Evolutionary conservation across 1,139 yeast species (phyloP).

Genomic region (Diutina mesorugosa): DNA sequence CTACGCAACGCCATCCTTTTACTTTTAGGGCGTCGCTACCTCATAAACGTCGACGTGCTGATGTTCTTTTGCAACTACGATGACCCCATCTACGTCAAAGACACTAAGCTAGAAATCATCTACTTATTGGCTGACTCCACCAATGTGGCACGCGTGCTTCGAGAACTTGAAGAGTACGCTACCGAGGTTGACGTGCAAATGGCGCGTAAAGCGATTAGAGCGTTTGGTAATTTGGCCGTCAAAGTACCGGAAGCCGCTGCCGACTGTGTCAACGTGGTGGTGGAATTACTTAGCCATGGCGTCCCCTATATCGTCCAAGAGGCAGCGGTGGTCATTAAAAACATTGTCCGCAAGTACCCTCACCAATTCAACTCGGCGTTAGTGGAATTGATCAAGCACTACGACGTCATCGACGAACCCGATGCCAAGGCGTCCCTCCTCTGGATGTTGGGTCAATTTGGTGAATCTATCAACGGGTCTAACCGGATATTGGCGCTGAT

Average conservation of each 20-base stretch:
- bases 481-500: constrained; percentile 34
- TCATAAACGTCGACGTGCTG: constrained; percentile 55
- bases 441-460: constrained; percentile 78
- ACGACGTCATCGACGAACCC: constrained; percentile 50
- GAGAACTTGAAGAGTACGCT: constrained; percentile 77
- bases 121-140: constrained; percentile 60
- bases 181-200: constrained; percentile 76
- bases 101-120: constrained; percentile 80
- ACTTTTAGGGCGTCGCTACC: constrained; percentile 51
- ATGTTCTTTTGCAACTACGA: constrained; percentile 73
- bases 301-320: constrained; percentile 75
- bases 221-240: constrained; percentile 81
- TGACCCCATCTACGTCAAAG: constrained; percentile 82
- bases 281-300: constrained; percentile 51
- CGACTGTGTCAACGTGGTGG: constrained; percentile 50
- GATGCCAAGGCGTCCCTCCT: constrained; percentile 70
- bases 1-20: constrained; percentile 70
- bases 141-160: constrained; percentile 49
- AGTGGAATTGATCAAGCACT: constrained; percentile 26
- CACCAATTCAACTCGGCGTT: constrained; percentile 24
- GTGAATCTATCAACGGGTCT: constrained; percentile 35
- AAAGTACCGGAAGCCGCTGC: constrained; percentile 46
- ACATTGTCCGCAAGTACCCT: constrained; percentile 70
- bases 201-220: constrained; percentile 79
- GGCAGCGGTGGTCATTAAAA: constrained; percentile 61